These are phyloP conservation scores for Tetraselmis striata DNA, from an alignment of 139 green algal species.

Conservation along the genomic window DNA sequence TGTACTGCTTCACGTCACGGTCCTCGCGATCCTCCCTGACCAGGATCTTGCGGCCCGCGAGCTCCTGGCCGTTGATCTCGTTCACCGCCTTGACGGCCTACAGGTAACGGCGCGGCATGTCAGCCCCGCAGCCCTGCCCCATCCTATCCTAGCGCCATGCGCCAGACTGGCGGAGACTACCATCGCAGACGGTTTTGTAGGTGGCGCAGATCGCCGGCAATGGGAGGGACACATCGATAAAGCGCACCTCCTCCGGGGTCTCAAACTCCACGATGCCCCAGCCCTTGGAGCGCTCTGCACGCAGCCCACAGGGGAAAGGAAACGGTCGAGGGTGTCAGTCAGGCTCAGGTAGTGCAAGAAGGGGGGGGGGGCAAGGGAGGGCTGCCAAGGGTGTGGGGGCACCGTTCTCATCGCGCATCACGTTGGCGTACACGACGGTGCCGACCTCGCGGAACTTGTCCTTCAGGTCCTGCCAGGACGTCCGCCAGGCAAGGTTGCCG, in stretches of 20 bases:
- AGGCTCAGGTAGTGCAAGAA: too few species aligned
- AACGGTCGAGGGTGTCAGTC: too few species aligned
- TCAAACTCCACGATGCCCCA: conserved; percentile 93
- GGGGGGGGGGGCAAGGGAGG: too few species aligned
- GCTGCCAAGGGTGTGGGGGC: conserved; percentile 11
- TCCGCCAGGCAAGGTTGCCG: conserved; percentile 81
- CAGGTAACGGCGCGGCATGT: too few species aligned
- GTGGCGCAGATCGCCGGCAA: too few species aligned
- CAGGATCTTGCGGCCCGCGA: conserved; percentile 79
- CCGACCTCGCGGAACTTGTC: conserved; percentile 82
- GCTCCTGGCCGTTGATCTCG: conserved; percentile 69
- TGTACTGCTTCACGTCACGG: conserved; percentile 82
- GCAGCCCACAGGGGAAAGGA: neutral
- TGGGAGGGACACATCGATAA: neutral
- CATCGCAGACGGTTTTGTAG: too few species aligned
- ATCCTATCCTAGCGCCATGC: too few species aligned
- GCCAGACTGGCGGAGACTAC: too few species aligned
- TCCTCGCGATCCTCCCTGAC: conserved; percentile 92
- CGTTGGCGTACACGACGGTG: conserved; percentile 85
- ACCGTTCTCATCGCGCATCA: conserved; percentile 77
- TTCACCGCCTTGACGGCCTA: conserved; percentile 66
- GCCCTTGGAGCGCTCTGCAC: conserved; percentile 80
- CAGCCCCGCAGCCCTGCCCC: too few species aligned
- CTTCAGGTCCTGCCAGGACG: conserved; percentile 85
- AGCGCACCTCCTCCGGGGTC: conserved; percentile 66